A percentile compares a stretch with the other conserved stretches of the same genome.
Evolutionary conservation across 2,329 filamentous ascomycete species (phyloP).

Genomic region (Xylariaceae sp.): DNA sequence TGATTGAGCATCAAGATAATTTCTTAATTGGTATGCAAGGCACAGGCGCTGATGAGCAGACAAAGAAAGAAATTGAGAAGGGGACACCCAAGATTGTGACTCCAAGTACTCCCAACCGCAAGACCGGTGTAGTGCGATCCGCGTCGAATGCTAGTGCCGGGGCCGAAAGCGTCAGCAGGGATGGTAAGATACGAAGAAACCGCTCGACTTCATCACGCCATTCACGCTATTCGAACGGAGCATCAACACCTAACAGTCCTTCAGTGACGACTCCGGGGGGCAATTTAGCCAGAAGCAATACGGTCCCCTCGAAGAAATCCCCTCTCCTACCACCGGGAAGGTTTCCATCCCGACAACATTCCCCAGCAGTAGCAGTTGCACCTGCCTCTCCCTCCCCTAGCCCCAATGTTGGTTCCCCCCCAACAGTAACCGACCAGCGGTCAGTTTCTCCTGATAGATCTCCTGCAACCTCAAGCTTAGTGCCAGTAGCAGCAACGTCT

Average conservation of each 20-base stretch:
- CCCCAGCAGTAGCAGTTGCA: conserved; percentile 42
- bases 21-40: conserved; percentile 99
- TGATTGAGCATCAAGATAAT: conserved; percentile 98
- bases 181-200: conserved; percentile 81
- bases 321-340: conserved; percentile 71
- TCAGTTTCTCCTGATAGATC: conserved; percentile 33
- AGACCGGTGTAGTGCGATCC: conserved; percentile 71
- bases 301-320: conserved; percentile 88
- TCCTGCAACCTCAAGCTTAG: conserved; percentile 39
- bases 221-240: conserved; percentile 75
- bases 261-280: conserved; percentile 61
- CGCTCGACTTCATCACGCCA: conserved; percentile 91
- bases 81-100: conserved; percentile 65
- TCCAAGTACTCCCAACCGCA: conserved; percentile 58
- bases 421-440: conserved; percentile 42
- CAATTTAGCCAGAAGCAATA: conserved; percentile 76
- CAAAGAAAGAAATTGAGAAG: conserved; percentile 68
- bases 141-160: conserved; percentile 88
- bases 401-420: conserved; percentile 42
- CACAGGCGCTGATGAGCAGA: conserved; percentile 91
- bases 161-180: conserved; percentile 83
- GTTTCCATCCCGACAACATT: conserved; percentile 57
- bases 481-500: conserved; percentile 38
- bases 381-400: conserved; percentile 59
- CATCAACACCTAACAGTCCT: conserved; percentile 72